Evolutionary conservation across 2,329 filamentous ascomycete genomes (phyloP), one percentile per base, ranked within the genome.

Genomic region (Fusarium palustre): DNA sequence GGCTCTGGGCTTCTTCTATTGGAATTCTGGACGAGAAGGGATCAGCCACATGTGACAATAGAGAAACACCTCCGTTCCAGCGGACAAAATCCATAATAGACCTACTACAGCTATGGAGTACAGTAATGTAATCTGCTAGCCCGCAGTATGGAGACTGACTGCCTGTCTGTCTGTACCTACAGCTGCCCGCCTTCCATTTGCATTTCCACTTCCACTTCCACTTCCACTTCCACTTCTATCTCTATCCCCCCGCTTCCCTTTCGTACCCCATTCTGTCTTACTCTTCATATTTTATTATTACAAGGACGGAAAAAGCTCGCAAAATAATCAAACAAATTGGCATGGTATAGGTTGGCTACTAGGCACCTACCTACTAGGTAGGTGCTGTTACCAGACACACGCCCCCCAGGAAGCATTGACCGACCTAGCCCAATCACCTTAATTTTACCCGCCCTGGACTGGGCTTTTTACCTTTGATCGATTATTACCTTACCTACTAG

Each of bases 1-100:
- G 55, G 52, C 61, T 41, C 22, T 34, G 64, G 55, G 57, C 59
- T 72, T 55, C 61, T 73, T 72, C 60, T 36, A 59, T 61, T 65
- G 67, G 59, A 55, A 70, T 63, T 64, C 69, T 70, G 41, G 58
- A 72, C 59, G 55, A 59, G 58, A 53, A 50, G 53, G 43, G 55
- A 69, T 49, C 66, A 66, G 50, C 65, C 55, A 69, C n/a, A 47
- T 47, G 25, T 49, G 9, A 62, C 22, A 46, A 24, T n/a, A 46
- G 31, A 49, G 25, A 39, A 15, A 20, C 28, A 28, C 24, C 41
- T 57, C n/a, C 42, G 34, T 49, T 64, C 58, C 59, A 48, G 20
- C 46, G 16, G 30, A 24, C 15, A 16, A 34, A n/a, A n/a, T n/a
- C n/a, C n/a, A 31, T 22, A 48, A 28, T 18, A 22, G 46, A 24